Evolutionary conservation across 495 filamentous ascomycete genomes (phyloP).

Genomic region (Annulohypoxylon bovei): DNA sequence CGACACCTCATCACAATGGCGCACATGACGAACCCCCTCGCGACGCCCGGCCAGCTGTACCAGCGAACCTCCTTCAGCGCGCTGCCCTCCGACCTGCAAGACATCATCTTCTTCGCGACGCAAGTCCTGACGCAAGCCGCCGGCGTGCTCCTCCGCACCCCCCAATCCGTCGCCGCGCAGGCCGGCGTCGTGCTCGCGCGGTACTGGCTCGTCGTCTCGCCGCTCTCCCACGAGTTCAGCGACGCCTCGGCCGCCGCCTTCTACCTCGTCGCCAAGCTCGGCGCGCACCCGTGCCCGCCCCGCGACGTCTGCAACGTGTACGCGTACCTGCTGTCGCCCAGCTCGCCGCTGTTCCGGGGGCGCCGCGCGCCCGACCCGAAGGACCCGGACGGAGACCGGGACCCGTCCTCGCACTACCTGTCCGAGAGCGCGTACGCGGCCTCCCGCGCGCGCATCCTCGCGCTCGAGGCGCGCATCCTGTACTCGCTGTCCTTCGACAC

Average conservation of each 20-base stretch:
- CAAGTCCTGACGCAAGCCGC: slow-evolving; percentile 87
- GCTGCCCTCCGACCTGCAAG: slow-evolving; percentile 80
- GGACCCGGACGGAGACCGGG: slow-evolving; percentile 27
- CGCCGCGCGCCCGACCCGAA: slow-evolving; percentile 26
- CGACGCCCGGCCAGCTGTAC: slow-evolving; percentile 81
- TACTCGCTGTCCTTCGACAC: slow-evolving; percentile 81
- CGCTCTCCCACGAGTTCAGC: slow-evolving; percentile 59
- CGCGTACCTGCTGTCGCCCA: slow-evolving; percentile 76
- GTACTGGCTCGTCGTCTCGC: slow-evolving; percentile 75
- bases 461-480: slow-evolving; percentile 78
- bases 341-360: slow-evolving; percentile 65
- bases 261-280: slow-evolving; percentile 87
- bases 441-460: slow-evolving; percentile 69
- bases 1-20: too few relatives aligned
- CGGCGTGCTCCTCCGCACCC: slow-evolving; percentile 83
- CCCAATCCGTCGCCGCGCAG: slow-evolving; percentile 89
- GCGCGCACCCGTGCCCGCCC: slow-evolving; percentile 76
- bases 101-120: slow-evolving; percentile 71
- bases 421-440: slow-evolving; percentile 75
- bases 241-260: slow-evolving; percentile 83
- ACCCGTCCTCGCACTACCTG: slow-evolving; percentile 73
- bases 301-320: slow-evolving; percentile 86
- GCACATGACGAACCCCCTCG: slow-evolving; percentile 83
- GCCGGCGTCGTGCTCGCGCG: slow-evolving; percentile 89
- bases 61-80: slow-evolving; percentile 64